Evolutionary conservation across 768 basidiomycete species (phyloP).

Genomic region (Trichaptum fuscoviolaceum): DNA sequence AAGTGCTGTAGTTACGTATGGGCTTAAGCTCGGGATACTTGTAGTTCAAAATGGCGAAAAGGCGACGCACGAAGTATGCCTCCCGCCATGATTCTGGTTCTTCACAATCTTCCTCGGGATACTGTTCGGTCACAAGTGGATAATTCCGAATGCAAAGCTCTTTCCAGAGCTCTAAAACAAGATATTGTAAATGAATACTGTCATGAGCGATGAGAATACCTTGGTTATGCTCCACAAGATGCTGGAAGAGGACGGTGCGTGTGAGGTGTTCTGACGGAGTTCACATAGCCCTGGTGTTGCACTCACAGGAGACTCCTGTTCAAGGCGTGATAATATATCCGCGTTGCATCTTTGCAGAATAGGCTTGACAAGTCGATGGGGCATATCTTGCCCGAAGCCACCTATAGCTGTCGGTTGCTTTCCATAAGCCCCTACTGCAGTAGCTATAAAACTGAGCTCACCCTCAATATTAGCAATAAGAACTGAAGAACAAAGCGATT

Average conservation of each 20-base stretch:
- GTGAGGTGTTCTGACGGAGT: conserved; percentile 2
- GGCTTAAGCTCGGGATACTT: conserved; percentile 8
- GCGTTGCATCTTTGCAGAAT: conserved; percentile 69
- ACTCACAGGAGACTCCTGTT: conserved; percentile 66
- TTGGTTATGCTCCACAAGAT: conserved; percentile 14
- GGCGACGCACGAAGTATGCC: conserved; percentile 54
- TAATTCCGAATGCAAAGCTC: conserved; percentile 57
- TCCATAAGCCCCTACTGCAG: conserved; percentile 5
- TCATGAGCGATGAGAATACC: conserved; percentile 11
- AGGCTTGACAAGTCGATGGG: conserved; percentile 62
- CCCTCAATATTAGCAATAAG: conserved; percentile 9
- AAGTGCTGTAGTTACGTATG: conserved; percentile 37
- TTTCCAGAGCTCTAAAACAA: conserved; percentile 57
- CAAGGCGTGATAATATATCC: conserved; percentile 64
- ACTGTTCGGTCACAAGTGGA: conserved; percentile 47
- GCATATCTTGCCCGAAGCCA: conserved; percentile 47
- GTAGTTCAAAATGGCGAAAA: conserved; percentile 3
- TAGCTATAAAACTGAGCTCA: background rate
- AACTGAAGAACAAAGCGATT: conserved; percentile 2
- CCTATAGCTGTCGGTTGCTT: conserved; percentile 43
- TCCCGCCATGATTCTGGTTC: conserved; percentile 64
- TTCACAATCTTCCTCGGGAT: conserved; percentile 32
- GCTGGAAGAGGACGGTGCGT: conserved; percentile 10
- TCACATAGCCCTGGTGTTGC: conserved; percentile 2
- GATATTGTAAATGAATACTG: conserved; percentile 8